Conservation (phyloP, 345 rosid species). For the Dipteronia dyeriana region DNA sequence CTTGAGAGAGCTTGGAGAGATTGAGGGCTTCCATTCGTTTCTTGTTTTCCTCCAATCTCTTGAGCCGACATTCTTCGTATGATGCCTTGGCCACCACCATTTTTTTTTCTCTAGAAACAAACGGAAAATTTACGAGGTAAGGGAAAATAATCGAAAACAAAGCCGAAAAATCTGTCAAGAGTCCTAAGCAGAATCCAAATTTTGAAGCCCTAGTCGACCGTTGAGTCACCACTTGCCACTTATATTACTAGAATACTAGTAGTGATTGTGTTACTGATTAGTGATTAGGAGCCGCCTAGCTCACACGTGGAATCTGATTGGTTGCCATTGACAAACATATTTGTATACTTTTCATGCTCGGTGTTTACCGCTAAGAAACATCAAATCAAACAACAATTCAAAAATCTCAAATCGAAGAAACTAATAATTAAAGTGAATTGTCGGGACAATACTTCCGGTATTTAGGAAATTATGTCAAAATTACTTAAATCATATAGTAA, state of each 20-base stretch:
- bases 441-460: too few relatives aligned
- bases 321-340: not conserved
- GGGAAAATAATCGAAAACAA: not conserved
- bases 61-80: conserved; percentile 63
- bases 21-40: conserved; percentile 87
- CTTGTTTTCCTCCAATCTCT: conserved; percentile 76
- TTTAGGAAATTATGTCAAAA: too few relatives aligned
- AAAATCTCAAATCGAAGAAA: too few relatives aligned
- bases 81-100: conserved; percentile 38
- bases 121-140: not conserved
- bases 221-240: conserved; percentile 15
- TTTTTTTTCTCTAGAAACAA: conserved; percentile 23
- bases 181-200: not conserved
- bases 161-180: too few relatives aligned
- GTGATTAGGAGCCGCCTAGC: not conserved
- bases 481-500: too few relatives aligned
- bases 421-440: too few relatives aligned
- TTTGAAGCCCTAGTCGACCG: conserved; percentile 28
- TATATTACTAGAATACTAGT: not conserved
- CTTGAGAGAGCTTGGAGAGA: conserved; percentile 53
- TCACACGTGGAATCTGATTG: not conserved
- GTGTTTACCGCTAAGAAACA: not conserved
- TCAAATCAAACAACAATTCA: not conserved
- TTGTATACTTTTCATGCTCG: too few relatives aligned
- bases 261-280: not conserved